phyloP scores from a whole-genome alignment of 2,329 filamentous ascomycete species.

The Coleophoma eucalyptorum region DNA sequence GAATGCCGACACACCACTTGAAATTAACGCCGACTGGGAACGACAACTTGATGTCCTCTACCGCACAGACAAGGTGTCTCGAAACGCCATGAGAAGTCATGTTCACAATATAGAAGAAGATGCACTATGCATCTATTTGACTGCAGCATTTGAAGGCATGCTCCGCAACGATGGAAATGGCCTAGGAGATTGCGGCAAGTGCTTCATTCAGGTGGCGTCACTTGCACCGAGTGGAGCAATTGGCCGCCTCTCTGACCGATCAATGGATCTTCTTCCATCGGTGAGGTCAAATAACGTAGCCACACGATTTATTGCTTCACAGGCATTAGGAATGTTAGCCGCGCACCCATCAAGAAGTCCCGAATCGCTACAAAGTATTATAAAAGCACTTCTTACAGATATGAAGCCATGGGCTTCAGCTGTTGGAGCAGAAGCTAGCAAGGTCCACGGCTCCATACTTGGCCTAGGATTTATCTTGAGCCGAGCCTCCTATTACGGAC shows the following conservation, averaged over 20 bases:
- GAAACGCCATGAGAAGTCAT: constrained; percentile 54
- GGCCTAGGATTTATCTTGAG: constrained; percentile 55
- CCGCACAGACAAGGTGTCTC: constrained; percentile 63
- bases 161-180: constrained; percentile 34
- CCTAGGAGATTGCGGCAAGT: constrained; percentile 43
- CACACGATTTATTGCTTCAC: constrained; percentile 62
- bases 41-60: constrained; percentile 70
- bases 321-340: constrained; percentile 71
- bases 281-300: constrained; percentile 70
- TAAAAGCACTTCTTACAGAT: constrained; percentile 42
- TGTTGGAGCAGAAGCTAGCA: constrained; percentile 54
- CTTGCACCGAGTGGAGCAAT: constrained; percentile 47
- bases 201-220: constrained; percentile 50
- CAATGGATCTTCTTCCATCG: constrained; percentile 51
- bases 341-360: constrained; percentile 54
- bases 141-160: constrained; percentile 55
- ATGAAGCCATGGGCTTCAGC: constrained; percentile 46
- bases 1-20: constrained; percentile 19
- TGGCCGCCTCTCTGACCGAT: constrained; percentile 42
- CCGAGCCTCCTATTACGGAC: constrained; percentile 46
- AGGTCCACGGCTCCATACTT: constrained; percentile 56
- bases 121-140: constrained; percentile 41
- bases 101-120: constrained; percentile 37
- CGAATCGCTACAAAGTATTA: constrained; percentile 34
- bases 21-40: constrained; percentile 80